These are phyloP conservation scores for Lagenaria siceraria DNA, from an alignment of 306 rosid species.

Conservation along the genomic window DNA sequence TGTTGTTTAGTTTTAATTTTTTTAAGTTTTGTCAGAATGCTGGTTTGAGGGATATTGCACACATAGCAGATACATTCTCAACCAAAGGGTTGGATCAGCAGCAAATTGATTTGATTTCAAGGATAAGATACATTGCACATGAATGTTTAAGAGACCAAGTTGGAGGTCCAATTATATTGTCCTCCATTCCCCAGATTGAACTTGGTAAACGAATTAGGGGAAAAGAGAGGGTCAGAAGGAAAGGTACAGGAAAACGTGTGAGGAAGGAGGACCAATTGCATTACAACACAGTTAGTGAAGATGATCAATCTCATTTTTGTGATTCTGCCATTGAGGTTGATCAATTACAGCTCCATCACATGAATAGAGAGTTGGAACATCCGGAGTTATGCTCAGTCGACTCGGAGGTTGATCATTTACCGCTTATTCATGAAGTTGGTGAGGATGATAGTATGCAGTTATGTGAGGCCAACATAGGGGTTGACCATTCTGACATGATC, in stretches of 20 bases:
- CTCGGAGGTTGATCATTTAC: slow-evolving; percentile 31
- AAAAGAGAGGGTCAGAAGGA: slow-evolving; percentile 94
- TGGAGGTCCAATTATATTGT: slow-evolving; percentile 52
- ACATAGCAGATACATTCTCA: slow-evolving; percentile 77
- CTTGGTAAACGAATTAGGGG: slow-evolving; percentile 79
- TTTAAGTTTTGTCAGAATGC: slow-evolving; percentile 55
- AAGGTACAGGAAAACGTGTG: slow-evolving; percentile 53
- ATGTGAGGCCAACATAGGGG: slow-evolving; percentile 41
- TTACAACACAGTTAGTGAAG: slow-evolving; percentile 51
- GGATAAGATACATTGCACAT: slow-evolving; percentile 74
- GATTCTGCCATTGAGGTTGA: slow-evolving; percentile 47
- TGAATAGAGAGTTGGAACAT: slow-evolving; percentile 43
- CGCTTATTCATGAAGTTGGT: slow-evolving; percentile 36
- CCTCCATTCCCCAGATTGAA: slow-evolving; percentile 45
- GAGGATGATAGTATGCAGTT: slow-evolving; percentile 38
- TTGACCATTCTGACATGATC: slow-evolving; percentile 43
- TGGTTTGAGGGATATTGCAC: slow-evolving; percentile 92
- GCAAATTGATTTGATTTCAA: slow-evolving; percentile 69
- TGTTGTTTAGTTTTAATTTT: background rate
- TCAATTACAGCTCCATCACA: slow-evolving; percentile 35
- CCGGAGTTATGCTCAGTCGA: slow-evolving; percentile 40
- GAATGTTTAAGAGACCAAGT: slow-evolving; percentile 94
- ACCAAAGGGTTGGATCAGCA: slow-evolving; percentile 74
- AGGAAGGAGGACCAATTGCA: slow-evolving; percentile 64
- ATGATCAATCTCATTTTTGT: slow-evolving; percentile 62